Evolutionary conservation across 805 yeast genomes (phyloP), one percentile per base, ranked within the genome.

Genomic region (Blastobotrys peoriensis): DNA sequence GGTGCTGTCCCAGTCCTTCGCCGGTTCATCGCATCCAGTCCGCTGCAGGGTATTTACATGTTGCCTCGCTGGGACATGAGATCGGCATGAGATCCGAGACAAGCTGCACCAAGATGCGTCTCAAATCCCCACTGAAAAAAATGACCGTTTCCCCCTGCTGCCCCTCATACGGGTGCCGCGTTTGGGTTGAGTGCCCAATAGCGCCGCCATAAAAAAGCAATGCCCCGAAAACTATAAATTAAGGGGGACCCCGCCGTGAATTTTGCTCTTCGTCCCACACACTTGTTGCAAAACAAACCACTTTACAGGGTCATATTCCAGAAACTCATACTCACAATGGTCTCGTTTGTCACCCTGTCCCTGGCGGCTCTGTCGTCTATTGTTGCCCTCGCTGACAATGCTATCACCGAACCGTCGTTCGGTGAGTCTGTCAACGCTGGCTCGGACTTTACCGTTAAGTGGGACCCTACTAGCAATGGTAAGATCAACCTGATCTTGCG

Each of bases 391-490:
- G 25, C 53, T 25, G 46, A 46, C 34, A 56, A 56, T 30, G 50
- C 59, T n/a, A 48, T 62, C 42, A 36, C 41, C 23, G 37, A 33
- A 28, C 65, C 65, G 8, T 50, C 47, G 25, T 46, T 38, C 35
- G 63, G 63, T 8, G 49, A 56, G 21, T 51, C 43, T 8, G 48
- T 58, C 39, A 58, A 57, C 36, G 66, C 64, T 17, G 58, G 58
- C 36, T 47, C 45, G 27, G 41, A 45, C 15, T 44, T 53, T 47
- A 46, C 48, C 43, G 47, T 63, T 35, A 59, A 55, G 34, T 63
- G 67, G 67, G 43, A 33, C 10, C 56, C 60, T 6, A 41, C 54
- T n/a, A 49, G 60, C 33, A 25, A 35, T 5, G 52, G 48, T 9
- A 52, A 47, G 25, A 57, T 63, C 43, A 48, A 49, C 43, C 49